These are phyloP conservation scores for Gossypium australe DNA, from an alignment of 345 rosid genomes.

Conservation along the genomic window DNA sequence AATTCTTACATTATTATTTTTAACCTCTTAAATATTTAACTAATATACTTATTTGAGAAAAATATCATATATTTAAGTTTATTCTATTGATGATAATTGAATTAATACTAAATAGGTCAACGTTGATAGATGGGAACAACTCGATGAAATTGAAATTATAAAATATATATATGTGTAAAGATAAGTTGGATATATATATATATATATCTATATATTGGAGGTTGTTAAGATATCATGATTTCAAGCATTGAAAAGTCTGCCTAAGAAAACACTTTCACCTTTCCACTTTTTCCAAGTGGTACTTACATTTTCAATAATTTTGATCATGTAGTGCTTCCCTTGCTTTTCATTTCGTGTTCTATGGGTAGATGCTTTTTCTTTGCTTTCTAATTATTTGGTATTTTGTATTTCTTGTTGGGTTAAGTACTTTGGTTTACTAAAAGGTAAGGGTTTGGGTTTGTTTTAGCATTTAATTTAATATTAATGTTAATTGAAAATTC, in stretches of 20 bases:
- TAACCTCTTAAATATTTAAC: too few species aligned
- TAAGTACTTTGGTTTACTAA: not conserved
- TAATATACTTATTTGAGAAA: too few species aligned
- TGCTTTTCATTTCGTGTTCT: not conserved
- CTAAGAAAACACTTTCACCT: not conserved
- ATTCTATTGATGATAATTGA: not conserved
- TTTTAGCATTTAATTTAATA: too few species aligned
- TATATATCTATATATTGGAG: not conserved
- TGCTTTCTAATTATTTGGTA: not conserved
- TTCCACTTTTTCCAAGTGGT: not conserved
- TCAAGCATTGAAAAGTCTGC: not conserved
- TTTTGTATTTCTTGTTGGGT: too few species aligned
- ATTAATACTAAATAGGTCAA: not conserved
- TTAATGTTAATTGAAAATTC: too few species aligned
- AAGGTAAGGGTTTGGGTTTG: too few species aligned
- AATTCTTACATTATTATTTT: too few species aligned
- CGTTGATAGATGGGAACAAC: not conserved
- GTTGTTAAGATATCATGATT: conserved; percentile 1
- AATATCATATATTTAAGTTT: too few species aligned
- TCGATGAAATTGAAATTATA: not conserved
- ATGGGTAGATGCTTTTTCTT: not conserved
- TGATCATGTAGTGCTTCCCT: not conserved
- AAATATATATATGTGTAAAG: not conserved
- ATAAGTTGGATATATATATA: too few species aligned
- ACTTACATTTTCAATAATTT: not conserved